A percentile compares a stretch with the other conserved stretches of the same genome.
These are phyloP conservation scores for Vicia villosa DNA, from an alignment of 306 rosid species.

Conservation along the genomic window DNA sequence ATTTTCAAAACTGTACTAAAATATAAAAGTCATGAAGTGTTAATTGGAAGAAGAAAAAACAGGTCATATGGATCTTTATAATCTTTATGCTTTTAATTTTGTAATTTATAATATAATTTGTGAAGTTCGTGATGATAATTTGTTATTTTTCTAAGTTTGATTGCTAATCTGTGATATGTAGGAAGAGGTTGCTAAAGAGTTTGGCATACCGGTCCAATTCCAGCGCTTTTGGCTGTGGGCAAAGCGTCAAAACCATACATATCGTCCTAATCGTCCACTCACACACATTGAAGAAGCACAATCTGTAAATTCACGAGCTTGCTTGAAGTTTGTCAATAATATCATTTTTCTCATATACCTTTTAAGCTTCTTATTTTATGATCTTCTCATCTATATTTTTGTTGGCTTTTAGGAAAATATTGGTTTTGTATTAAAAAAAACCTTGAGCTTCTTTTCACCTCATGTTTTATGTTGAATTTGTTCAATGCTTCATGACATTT, in stretches of 20 bases:
- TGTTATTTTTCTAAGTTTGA: background rate
- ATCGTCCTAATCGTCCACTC: constrained; percentile 82
- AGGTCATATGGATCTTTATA: background rate
- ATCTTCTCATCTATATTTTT: background rate
- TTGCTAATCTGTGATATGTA: constrained; percentile 37
- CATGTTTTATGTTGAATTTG: constrained; percentile 4
- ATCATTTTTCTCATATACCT: constrained; percentile 1
- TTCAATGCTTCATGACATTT: constrained; percentile 26
- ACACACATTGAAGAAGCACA: constrained; percentile 70
- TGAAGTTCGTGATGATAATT: background rate
- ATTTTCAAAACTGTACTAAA: background rate
- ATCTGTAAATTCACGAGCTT: constrained; percentile 55
- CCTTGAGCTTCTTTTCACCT: background rate
- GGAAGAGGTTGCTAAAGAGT: constrained; percentile 92
- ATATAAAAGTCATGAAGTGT: background rate
- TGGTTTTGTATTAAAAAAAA: background rate
- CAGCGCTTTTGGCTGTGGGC: constrained; percentile 96
- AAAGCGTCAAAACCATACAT: constrained; percentile 80
- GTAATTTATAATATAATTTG: background rate
- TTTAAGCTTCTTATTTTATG: background rate
- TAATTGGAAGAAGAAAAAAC: constrained; percentile 22
- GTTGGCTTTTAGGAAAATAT: constrained; percentile 1
- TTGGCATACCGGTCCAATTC: constrained; percentile 78
- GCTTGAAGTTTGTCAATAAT: background rate
- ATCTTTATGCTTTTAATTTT: background rate